Percentiles rank a stretch among this genome's conserved stretches.
Evolutionary conservation across 331 rosid species (phyloP).

Genomic region (Pyracantha coccinea): DNA sequence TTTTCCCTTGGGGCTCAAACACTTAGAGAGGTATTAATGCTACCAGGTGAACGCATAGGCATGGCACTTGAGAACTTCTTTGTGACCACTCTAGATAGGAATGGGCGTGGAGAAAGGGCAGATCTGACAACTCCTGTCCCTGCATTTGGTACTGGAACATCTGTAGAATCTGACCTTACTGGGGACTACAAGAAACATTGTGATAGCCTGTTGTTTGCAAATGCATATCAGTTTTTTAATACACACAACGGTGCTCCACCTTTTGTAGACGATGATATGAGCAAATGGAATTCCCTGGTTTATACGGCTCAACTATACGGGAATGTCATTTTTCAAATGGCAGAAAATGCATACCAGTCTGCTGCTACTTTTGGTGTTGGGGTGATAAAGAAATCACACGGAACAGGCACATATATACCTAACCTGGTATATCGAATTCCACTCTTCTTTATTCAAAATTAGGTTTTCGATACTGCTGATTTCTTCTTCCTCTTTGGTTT

Average conservation of each 20-base stretch:
- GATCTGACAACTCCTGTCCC: slow-evolving; percentile 25
- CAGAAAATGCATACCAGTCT: slow-evolving; percentile 28
- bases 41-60: slow-evolving; percentile 47
- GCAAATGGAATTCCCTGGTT: slow-evolving; percentile 34
- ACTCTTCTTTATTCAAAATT: background rate
- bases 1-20: slow-evolving; percentile 58
- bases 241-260: slow-evolving; percentile 36
- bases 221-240: slow-evolving; percentile 20
- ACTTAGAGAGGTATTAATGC: slow-evolving; percentile 50
- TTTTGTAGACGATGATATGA: slow-evolving; percentile 34
- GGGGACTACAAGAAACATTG: slow-evolving; percentile 56
- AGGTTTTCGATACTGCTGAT: background rate
- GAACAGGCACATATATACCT: slow-evolving; percentile 84
- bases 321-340: slow-evolving; percentile 25
- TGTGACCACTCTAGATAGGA: slow-evolving; percentile 52
- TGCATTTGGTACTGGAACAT: slow-evolving; percentile 19
- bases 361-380: slow-evolving; percentile 28
- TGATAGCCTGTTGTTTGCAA: slow-evolving; percentile 39
- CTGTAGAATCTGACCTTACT: slow-evolving; percentile 35
- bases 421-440: slow-evolving; percentile 25
- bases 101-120: slow-evolving; percentile 46
- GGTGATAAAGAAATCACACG: slow-evolving; percentile 37
- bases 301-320: slow-evolving; percentile 23
- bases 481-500: background rate
- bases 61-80: slow-evolving; percentile 53